Evolutionary conservation across 2,329 filamentous ascomycete species (phyloP), one percentile per base, ranked within the genome.

Genomic region (Arthrobotrys sphaeroides): DNA sequence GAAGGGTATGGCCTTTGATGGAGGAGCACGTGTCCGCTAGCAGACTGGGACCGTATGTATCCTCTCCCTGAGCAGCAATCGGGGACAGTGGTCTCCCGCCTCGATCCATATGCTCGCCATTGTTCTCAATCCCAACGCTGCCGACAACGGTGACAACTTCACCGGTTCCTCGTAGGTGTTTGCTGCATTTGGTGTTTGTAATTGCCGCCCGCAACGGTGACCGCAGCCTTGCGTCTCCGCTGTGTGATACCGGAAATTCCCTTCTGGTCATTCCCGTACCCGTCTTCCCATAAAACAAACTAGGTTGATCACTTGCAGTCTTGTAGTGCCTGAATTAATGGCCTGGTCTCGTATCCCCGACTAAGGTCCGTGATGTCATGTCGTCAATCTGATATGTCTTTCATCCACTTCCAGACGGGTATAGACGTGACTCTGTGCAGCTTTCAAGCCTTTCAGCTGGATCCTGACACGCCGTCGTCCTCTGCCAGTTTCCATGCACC

Each of bases 11-110:
- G 22, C 57, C 45, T 72, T 65, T 55, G 13, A 33, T 22, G 38
- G 49, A 59, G 59, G 18, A 65, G 68, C 68, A 73, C 68, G 68
- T 73, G 68, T 66, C 68, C 26, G 55, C 16, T 62, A n/a, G n/a
- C n/a, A n/a, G n/a, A 31, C 55, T 38, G 10, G 53, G 65, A 55
- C 62, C 20, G 42, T 51, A 13, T 69, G 42, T 51, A 13, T 69
- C 18, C 31, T n/a, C 28, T 43, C 47, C 51, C 38, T 55, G 51
- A 24, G 5, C 26, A 33, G 26, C 51, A 55, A 55, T 55, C 5
- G n/a, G 16, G 3, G 28, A 38, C 28, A 55, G 18, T 28, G 18
- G 51, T 28, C 5, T 38, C 31, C 51, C 36, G 51, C 31, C 51
- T 24, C 51, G 12, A 38, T 38, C 31, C 51, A 20, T 24, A 51